Percentiles rank a stretch among this genome's conserved stretches.
Conservation (phyloP, 768 basidiomycete genomes). For the Hygrophoropsis aurantiaca region DNA sequence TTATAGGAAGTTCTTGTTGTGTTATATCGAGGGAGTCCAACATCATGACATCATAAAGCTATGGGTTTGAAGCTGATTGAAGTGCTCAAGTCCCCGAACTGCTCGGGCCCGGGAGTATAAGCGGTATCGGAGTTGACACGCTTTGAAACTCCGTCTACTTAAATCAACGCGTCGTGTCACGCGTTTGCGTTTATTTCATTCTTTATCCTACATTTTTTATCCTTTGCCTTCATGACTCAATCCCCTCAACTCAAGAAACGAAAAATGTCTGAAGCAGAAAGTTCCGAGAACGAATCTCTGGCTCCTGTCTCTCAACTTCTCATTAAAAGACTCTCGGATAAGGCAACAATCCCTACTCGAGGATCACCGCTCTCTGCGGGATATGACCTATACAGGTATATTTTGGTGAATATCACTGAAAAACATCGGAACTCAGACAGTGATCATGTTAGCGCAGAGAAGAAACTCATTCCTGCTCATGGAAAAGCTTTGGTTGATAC, state of each 20-base stretch:
- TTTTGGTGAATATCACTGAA: too few relatives aligned
- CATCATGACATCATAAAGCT: too few relatives aligned
- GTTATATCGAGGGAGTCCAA: slow-evolving; percentile 27
- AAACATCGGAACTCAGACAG: slow-evolving; percentile 5
- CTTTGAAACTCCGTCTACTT: slow-evolving; percentile 32
- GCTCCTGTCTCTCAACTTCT: slow-evolving; percentile 57
- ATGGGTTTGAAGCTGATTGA: too few relatives aligned
- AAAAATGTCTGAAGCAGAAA: slow-evolving; percentile 49
- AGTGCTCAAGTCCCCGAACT: too few relatives aligned
- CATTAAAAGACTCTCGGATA: slow-evolving; percentile 81
- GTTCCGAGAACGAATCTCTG: slow-evolving; percentile 24
- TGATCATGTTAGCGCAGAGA: slow-evolving; percentile 64
- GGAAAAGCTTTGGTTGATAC: slow-evolving; percentile 93
- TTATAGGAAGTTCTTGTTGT: slow-evolving; percentile 31
- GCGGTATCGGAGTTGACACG: slow-evolving; percentile 39
- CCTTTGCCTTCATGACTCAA: slow-evolving; percentile 2
- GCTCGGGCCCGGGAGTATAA: too few relatives aligned
- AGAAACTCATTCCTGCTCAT: slow-evolving; percentile 77
- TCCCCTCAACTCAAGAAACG: slow-evolving; percentile 54
- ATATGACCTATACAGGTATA: slow-evolving; percentile 94
- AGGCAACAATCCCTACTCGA: slow-evolving; percentile 81
- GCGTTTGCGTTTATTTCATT: slow-evolving; percentile 6
- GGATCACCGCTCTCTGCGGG: slow-evolving; percentile 89
- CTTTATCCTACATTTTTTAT: background rate
- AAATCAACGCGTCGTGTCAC: slow-evolving; percentile 20